Conservation (phyloP, 257 asterid genomes). For the Buddleja alternifolia region DNA sequence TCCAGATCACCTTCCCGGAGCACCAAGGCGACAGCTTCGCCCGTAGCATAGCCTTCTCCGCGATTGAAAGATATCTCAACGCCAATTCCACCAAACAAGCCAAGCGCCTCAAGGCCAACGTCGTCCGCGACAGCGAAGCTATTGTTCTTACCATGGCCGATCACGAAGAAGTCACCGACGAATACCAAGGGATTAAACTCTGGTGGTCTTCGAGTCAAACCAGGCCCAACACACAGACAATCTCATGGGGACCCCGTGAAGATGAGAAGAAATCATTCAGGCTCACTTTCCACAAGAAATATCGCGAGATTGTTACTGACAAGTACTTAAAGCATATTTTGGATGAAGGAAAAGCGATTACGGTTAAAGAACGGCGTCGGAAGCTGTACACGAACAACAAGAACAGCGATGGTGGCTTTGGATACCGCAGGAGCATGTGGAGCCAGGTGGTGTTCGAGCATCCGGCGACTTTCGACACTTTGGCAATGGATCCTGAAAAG, state of each 20-base stretch:
- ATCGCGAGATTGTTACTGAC: slow-evolving; percentile 33
- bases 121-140: slow-evolving; percentile 42
- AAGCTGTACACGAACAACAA: slow-evolving; percentile 53
- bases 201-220: slow-evolving; percentile 52
- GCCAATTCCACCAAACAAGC: slow-evolving; percentile 55
- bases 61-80: slow-evolving; percentile 59
- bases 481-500: slow-evolving; percentile 57
- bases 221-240: slow-evolving; percentile 30
- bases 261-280: slow-evolving; percentile 43
- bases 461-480: slow-evolving; percentile 49
- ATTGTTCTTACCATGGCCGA: slow-evolving; percentile 61
- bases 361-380: slow-evolving; percentile 43
- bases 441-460: slow-evolving; percentile 57
- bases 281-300: slow-evolving; percentile 48
- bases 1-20: slow-evolving; percentile 44
- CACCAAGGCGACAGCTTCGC: slow-evolving; percentile 40
- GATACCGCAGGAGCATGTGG: slow-evolving; percentile 45
- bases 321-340: slow-evolving; percentile 48
- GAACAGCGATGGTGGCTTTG: slow-evolving; percentile 35
- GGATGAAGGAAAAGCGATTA: slow-evolving; percentile 54
- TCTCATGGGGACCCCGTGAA: slow-evolving; percentile 45
- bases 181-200: slow-evolving; percentile 42
- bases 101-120: slow-evolving; percentile 46
- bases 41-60: slow-evolving; percentile 45
- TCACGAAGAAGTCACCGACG: slow-evolving; percentile 59